Conservation (phyloP, 352 stramenopile genomes). For the Aphanomyces invadans region DNA sequence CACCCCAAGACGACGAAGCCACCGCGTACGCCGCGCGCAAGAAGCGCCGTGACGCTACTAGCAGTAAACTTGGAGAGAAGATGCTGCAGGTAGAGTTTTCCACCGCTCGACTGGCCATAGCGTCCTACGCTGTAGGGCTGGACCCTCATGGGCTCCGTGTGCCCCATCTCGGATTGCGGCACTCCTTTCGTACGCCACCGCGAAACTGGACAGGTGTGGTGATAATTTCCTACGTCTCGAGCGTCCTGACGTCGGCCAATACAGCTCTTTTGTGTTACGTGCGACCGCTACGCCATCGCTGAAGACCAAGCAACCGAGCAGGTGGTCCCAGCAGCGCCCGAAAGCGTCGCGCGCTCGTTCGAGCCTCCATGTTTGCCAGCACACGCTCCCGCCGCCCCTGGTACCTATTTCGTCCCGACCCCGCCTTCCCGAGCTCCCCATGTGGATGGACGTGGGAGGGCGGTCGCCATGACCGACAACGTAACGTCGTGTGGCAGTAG, state of each 20-base stretch:
- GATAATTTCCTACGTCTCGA: neutral
- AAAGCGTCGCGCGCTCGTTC: slow-evolving; percentile 30
- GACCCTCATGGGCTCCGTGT: slow-evolving; percentile 64
- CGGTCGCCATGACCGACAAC: no score
- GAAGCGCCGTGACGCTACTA: slow-evolving; percentile 67
- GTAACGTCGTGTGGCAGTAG: slow-evolving; percentile 25
- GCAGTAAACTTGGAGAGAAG: slow-evolving; percentile 65
- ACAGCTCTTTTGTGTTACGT: slow-evolving; percentile 72
- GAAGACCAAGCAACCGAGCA: slow-evolving; percentile 58
- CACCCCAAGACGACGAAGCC: slow-evolving; percentile 2
- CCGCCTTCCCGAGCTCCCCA: no score
- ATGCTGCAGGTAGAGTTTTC: slow-evolving; percentile 52
- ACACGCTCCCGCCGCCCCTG: no score
- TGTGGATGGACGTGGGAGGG: no score
- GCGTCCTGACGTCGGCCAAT: neutral
- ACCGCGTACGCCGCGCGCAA: slow-evolving; percentile 30
- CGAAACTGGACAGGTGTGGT: slow-evolving; percentile 39
- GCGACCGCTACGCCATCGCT: slow-evolving; percentile 62
- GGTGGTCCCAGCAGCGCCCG: no score
- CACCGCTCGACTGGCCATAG: no score
- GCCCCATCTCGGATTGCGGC: slow-evolving; percentile 58
- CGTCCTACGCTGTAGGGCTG: slow-evolving; percentile 59
- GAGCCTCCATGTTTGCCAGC: no score
- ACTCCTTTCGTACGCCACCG: slow-evolving; percentile 74
- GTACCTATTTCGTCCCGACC: no score